Conservation (phyloP, 2,329 filamentous ascomycete genomes). For the Ophiostoma fasciatum region DNA sequence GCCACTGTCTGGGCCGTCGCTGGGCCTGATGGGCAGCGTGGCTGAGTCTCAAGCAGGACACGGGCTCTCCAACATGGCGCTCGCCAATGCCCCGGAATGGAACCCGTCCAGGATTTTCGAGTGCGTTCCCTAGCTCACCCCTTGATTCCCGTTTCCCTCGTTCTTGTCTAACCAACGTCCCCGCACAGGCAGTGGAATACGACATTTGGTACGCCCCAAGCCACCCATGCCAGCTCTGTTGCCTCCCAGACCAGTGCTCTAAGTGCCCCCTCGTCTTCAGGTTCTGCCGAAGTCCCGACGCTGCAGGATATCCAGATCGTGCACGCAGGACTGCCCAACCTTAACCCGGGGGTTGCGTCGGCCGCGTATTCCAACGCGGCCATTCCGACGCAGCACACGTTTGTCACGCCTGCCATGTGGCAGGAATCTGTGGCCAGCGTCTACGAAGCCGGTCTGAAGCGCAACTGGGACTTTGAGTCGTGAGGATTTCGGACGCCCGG, state of each 20-base stretch:
- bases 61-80: conserved; percentile 33
- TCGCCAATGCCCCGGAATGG: conserved; percentile 56
- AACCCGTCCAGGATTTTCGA: conserved; percentile 82
- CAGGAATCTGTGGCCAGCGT: conserved; percentile 56
- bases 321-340: conserved; percentile 27
- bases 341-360: conserved; percentile 30
- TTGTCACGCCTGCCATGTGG: conserved; percentile 60
- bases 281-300: conserved; percentile 37
- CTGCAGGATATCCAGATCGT: conserved; percentile 38
- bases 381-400: conserved; percentile 29
- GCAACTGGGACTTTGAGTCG: conserved; percentile 42
- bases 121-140: no score
- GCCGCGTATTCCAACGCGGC: conserved; percentile 38
- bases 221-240: conserved; percentile 25
- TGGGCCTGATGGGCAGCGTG: conserved; percentile 50
- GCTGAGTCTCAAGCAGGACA: conserved; percentile 37
- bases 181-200: conserved; percentile 93
- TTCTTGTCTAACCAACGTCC: background rate
- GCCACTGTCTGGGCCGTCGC: conserved; percentile 49
- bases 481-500: no score
- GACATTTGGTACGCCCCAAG: conserved; percentile 65
- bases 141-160: background rate
- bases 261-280: conserved; percentile 37
- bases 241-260: conserved; percentile 34
- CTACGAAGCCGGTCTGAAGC: conserved; percentile 47